phyloP scores from a whole-genome alignment of 1,284 basidiomycete genomes.

The Schizophyllum amplum region DNA sequence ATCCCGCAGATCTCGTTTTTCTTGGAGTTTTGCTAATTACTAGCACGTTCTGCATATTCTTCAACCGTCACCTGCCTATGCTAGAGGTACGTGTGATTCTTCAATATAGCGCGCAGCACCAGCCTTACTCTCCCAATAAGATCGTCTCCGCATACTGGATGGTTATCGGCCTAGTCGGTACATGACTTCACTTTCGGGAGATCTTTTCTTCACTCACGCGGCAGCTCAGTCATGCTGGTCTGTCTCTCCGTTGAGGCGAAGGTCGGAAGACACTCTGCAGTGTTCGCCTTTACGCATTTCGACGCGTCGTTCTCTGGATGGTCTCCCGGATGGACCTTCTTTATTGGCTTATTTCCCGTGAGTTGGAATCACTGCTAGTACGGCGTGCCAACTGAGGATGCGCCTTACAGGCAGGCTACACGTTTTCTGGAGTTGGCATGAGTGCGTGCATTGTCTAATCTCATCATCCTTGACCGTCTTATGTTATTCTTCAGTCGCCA shows the following conservation, averaged over 20 bases:
- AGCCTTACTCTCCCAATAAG: conserved; percentile 18
- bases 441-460: conserved; percentile 23
- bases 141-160: conserved; percentile 46
- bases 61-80: conserved; percentile 36
- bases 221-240: conserved; percentile 34
- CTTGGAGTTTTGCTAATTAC: conserved; percentile 34
- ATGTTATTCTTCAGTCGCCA: conserved; percentile 31
- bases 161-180: conserved; percentile 42
- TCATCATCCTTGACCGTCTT: not conserved
- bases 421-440: conserved; percentile 45
- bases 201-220: not conserved
- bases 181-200: too few species aligned
- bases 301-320: conserved; percentile 44
- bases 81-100: conserved; percentile 32
- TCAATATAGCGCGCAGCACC: not conserved
- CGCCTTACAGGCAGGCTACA: conserved; percentile 29
- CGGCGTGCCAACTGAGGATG: not conserved
- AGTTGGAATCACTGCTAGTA: conserved; percentile 11
- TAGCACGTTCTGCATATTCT: conserved; percentile 37
- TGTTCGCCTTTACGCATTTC: conserved; percentile 40
- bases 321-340: conserved; percentile 51
- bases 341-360: conserved; percentile 47
- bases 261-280: conserved; percentile 35
- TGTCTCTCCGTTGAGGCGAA: conserved; percentile 41
- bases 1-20: conserved; percentile 38